Base-by-base conservation (phyloP, 2,329 filamentous ascomycete genomes). In the Thelonectria discophora region DNA sequence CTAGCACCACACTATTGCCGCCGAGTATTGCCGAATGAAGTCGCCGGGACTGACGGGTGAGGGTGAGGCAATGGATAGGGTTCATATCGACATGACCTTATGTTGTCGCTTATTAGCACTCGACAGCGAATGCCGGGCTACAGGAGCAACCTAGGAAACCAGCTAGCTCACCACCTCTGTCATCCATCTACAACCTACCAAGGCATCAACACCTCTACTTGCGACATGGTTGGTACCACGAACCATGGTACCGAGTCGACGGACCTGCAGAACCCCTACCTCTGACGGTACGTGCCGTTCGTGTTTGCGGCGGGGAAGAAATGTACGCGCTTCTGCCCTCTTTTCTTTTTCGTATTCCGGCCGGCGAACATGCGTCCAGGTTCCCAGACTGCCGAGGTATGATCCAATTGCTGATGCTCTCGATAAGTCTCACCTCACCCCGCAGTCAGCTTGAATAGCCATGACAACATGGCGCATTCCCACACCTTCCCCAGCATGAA, bases 401-500 rank as follows among this genome's bases (percentile, higher is more conserved):
- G 32, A 37, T 37, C 27, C 15, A 37, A 37, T 37, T 37, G 15
- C 11, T 37, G 34, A 37, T 37, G 11, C 6, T 6, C 15, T 15
- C 34, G 11, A 15, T 47, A 40, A 47, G 34, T 60, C 58, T 52
- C 58, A 56, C 52, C 52, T 52, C 40, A 55, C 52, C 47, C 40
- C 40, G 21, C 46, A 46, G 27, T 30, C 46, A 56, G 53, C 58
- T 55, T 60, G 40, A 32, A 39, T 48, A 15, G 48, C 39, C 48
- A 51, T 52, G 55, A 58, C 48, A 37, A 13, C 47, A 46, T 52
- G 11, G 34, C 17, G 17, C 40, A 51, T 43, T 30, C 51, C 47
- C 52, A 55, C 52, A 15, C 32, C 27, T 11, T 37, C 10, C 11
- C 9, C 27, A 37, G 3, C 34, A 6, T 37, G 11, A 12, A 37